Percentiles rank a stretch among this genome's conserved stretches.
phyloP scores from a whole-genome alignment of 2,329 filamentous ascomycete species.

The Ophiostoma perfectum region DNA sequence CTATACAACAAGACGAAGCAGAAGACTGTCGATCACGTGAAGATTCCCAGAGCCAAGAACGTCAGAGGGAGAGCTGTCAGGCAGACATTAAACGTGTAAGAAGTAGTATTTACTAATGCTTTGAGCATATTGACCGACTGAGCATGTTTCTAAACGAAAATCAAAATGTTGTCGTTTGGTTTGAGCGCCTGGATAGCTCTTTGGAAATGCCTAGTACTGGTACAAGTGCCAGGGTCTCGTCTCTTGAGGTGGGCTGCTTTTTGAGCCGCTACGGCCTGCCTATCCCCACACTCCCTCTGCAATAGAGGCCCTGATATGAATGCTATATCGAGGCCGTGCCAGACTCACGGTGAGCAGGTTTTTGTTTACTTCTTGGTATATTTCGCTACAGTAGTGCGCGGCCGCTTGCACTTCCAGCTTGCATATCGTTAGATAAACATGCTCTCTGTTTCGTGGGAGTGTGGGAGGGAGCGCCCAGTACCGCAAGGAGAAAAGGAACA shows the following conservation, averaged over 20 bases:
- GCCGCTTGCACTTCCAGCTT: background rate
- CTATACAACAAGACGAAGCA: background rate
- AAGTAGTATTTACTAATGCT: background rate
- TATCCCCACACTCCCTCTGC: background rate
- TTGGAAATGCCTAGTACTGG: background rate
- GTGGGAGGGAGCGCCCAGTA: background rate
- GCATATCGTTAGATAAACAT: background rate
- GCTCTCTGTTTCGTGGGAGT: slow-evolving; percentile 1
- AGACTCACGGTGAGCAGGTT: slow-evolving; percentile 4
- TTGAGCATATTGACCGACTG: background rate
- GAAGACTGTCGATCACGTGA: background rate
- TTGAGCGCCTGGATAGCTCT: background rate
- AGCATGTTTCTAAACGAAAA: background rate
- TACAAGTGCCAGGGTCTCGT: background rate
- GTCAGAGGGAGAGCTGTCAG: too few species aligned
- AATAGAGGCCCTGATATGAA: background rate
- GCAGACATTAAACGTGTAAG: background rate
- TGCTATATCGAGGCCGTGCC: background rate
- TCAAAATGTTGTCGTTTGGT: background rate
- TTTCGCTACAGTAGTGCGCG: background rate
- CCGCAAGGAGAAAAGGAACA: background rate
- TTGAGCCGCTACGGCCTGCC: background rate
- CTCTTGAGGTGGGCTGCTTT: background rate
- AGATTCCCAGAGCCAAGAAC: background rate
- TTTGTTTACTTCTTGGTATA: background rate